phyloP scores from a whole-genome alignment of 2,329 filamentous ascomycete species.

The Lasiodiplodia citricola region DNA sequence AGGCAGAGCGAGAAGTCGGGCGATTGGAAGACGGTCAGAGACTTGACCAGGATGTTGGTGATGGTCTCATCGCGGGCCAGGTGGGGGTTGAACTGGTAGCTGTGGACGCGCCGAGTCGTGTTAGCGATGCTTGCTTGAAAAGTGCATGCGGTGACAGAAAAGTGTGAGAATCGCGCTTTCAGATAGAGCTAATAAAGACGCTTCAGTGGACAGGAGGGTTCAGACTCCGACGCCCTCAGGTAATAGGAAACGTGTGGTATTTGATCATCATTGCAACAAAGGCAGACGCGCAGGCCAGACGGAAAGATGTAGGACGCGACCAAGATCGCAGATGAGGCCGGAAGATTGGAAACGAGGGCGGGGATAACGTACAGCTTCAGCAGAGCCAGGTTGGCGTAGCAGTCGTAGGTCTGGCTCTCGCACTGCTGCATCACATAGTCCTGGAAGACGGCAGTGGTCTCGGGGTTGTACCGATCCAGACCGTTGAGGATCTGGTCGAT shows the following conservation, averaged over 20 bases:
- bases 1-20: conserved; percentile 94
- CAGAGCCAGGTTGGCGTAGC: conserved; percentile 94
- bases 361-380: conserved; percentile 85
- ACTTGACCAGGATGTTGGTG: conserved; percentile 98
- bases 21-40: conserved; percentile 94
- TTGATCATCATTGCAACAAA: conserved; percentile 68
- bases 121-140: conserved; percentile 24
- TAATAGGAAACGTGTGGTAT: conserved; percentile 97
- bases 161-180: conserved; percentile 47
- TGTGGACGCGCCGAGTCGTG: conserved; percentile 45
- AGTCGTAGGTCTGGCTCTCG: conserved; percentile 91
- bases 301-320: conserved; percentile 24
- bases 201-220: conserved; percentile 70
- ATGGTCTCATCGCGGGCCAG: conserved; percentile 95
- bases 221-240: conserved; percentile 70
- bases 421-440: conserved; percentile 94
- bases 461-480: conserved; percentile 97
- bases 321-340: conserved; percentile 31
- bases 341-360: conserved; percentile 2
- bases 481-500: conserved; percentile 95
- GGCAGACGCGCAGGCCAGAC: background rate
- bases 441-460: conserved; percentile 92
- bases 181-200: conserved; percentile 76
- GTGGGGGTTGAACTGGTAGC: conserved; percentile 99
- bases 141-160: conserved; percentile 20